Evolutionary conservation across 2,329 filamentous ascomycete species (phyloP).

Genomic region (Curvularia sp.): DNA sequence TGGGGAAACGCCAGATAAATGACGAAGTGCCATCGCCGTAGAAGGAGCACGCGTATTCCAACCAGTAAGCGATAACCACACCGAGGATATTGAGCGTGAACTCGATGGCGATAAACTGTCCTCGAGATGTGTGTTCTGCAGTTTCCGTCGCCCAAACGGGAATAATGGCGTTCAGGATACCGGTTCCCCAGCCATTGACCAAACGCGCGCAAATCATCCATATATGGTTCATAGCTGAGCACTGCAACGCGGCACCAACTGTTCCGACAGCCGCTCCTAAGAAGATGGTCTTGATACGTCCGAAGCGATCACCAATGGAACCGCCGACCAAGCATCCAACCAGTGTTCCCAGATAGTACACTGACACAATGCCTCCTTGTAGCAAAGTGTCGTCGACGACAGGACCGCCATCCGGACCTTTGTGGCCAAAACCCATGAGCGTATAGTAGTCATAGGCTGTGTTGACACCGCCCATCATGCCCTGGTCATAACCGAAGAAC

Average conservation of each 20-base stretch:
- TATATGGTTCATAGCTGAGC: constrained; percentile 67
- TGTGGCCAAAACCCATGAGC: constrained; percentile 41
- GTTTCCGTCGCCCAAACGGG: constrained; percentile 77
- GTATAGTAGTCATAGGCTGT: constrained; percentile 42
- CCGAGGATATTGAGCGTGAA: constrained; percentile 78
- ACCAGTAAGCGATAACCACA: constrained; percentile 66
- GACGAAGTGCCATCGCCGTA: constrained; percentile 64
- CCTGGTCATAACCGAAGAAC: constrained; percentile 46
- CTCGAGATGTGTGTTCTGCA: constrained; percentile 70
- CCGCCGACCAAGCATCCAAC: constrained; percentile 37
- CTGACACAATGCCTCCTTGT: constrained; percentile 44
- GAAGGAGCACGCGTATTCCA: constrained; percentile 63
- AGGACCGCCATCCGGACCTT: constrained; percentile 30
- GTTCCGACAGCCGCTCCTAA: constrained; percentile 34
- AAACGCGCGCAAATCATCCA: constrained; percentile 65
- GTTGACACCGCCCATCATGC: constrained; percentile 47
- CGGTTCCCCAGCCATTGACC: constrained; percentile 71
- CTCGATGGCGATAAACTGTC: constrained; percentile 73
- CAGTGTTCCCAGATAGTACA: constrained; percentile 43
- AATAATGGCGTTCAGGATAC: constrained; percentile 72
- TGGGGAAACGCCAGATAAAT: constrained; percentile 72
- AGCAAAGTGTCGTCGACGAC: constrained; percentile 37
- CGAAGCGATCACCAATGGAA: constrained; percentile 34
- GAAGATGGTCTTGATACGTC: constrained; percentile 40
- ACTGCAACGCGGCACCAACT: constrained; percentile 67